Evolutionary conservation across 1,284 basidiomycete species (phyloP).

Genomic region (Kalmanozyma brasiliensis): DNA sequence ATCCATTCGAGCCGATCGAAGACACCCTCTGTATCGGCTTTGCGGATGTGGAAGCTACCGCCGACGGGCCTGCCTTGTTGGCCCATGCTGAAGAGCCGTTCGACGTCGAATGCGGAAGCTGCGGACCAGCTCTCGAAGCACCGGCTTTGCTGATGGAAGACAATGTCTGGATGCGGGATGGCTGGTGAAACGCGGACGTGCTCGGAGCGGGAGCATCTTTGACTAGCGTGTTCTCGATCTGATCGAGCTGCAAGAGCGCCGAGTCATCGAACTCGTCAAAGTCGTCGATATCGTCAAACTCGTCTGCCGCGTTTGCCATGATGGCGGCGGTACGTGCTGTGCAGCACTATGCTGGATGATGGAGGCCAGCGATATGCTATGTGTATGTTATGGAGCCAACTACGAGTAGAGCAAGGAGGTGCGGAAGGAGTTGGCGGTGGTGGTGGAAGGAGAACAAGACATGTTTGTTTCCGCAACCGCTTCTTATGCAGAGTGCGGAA

Average conservation of each 20-base stretch:
- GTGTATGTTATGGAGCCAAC: neutral
- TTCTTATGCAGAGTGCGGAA: constrained; percentile 5
- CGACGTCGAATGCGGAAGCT: constrained; percentile 1
- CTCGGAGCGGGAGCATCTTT: constrained; percentile 3
- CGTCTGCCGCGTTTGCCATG: constrained; percentile 25
- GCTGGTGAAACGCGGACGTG: neutral
- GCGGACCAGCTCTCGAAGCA: neutral
- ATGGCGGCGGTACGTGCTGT: neutral
- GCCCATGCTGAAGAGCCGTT: constrained; percentile 7
- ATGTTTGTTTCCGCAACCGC: constrained; percentile 4
- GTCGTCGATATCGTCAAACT: constrained; percentile 50
- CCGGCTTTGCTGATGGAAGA: constrained; percentile 7
- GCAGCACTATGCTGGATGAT: neutral
- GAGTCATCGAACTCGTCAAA: constrained; percentile 50
- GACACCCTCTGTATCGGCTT: constrained; percentile 21
- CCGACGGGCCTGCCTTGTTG: constrained; percentile 8
- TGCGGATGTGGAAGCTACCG: constrained; percentile 21
- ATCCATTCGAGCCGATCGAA: constrained; percentile 15
- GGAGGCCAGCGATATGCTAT: neutral
- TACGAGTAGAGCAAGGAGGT: neutral
- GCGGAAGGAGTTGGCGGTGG: constrained; percentile 1
- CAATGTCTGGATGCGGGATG: constrained; percentile 13
- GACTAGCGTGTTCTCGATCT: constrained; percentile 44
- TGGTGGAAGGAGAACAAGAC: constrained; percentile 1
- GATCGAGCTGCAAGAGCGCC: constrained; percentile 26